A percentile compares a stretch with the other conserved stretches of the same genome.
phyloP scores from a whole-genome alignment of 495 filamentous ascomycete genomes.

The Penicillium macrosclerotiorum region DNA sequence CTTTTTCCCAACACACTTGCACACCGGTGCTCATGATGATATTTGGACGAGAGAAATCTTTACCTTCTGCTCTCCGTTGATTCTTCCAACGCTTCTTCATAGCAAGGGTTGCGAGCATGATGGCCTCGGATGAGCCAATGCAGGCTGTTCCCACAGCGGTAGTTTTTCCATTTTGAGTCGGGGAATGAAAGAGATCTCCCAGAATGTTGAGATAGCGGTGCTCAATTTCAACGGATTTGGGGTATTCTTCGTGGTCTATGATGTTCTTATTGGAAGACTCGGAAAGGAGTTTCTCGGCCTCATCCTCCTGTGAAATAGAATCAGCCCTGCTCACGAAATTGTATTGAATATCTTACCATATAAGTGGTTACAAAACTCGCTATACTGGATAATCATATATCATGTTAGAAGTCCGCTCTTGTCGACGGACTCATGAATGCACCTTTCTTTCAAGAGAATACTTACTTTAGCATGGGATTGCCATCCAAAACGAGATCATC shows the following conservation, averaged over 20 bases:
- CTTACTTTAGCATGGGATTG: conserved; percentile 26
- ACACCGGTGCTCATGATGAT: conserved; percentile 91
- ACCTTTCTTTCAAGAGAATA: no score
- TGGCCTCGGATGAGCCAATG: conserved; percentile 83
- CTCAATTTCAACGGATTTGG: conserved; percentile 83
- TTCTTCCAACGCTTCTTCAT: conserved; percentile 97
- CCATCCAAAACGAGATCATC: conserved; percentile 41
- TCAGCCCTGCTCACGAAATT: background rate
- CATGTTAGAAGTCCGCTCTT: no score
- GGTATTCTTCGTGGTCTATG: conserved; percentile 91
- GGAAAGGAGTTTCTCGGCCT: conserved; percentile 87
- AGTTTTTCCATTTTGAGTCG: conserved; percentile 43
- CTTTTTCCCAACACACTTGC: conserved; percentile 96
- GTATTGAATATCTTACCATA: no score
- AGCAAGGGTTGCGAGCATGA: conserved; percentile 84
- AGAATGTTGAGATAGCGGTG: conserved; percentile 94
- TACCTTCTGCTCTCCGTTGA: conserved; percentile 71
- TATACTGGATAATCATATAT: no score
- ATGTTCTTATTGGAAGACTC: conserved; percentile 90
- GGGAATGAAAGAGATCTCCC: conserved; percentile 76
- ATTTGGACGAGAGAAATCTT: conserved; percentile 73
- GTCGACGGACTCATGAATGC: no score
- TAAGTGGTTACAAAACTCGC: conserved; percentile 31
- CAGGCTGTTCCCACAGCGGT: conserved; percentile 80
- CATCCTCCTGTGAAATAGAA: conserved; percentile 65